Percentiles rank a stretch among this genome's conserved stretches.
Conservation (phyloP, 768 basidiomycete genomes). For the Cystofilobasidium bisporidii region DNA sequence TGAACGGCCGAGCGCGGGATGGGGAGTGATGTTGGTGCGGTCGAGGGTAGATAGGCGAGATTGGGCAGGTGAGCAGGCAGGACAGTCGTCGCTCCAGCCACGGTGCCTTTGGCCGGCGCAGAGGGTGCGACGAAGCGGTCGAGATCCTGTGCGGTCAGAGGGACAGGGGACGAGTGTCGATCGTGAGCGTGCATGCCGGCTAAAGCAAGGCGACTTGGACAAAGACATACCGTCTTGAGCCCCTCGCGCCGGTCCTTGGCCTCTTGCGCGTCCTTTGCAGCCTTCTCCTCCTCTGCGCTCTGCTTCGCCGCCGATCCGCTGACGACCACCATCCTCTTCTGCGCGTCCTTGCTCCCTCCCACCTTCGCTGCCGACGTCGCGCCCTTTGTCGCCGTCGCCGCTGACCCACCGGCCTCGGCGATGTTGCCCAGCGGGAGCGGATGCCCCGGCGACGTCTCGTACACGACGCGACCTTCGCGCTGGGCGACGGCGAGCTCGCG, state of each 20-base stretch:
- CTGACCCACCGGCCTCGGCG: not conserved
- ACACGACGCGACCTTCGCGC: not conserved
- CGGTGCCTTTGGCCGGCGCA: too few species aligned
- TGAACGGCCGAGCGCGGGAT: conserved; percentile 11
- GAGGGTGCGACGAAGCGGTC: not conserved
- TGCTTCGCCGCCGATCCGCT: too few species aligned
- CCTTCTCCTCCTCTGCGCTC: too few species aligned
- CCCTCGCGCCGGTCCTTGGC: too few species aligned
- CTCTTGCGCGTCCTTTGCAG: too few species aligned
- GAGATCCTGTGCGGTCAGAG: not conserved
- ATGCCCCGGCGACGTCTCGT: not conserved
- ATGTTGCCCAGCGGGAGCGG: not conserved
- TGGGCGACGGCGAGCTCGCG: not conserved
- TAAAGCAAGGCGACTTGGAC: too few species aligned
- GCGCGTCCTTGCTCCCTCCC: not conserved
- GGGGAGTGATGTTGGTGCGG: conserved; percentile 12
- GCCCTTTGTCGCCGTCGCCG: not conserved
- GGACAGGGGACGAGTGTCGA: too few species aligned
- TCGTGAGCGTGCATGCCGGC: too few species aligned
- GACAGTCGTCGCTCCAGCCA: too few species aligned
- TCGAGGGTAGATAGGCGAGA: not conserved
- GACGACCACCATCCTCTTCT: not conserved
- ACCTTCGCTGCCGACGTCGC: not conserved
- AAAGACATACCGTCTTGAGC: too few species aligned
- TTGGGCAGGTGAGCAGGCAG: conserved; percentile 11